These are phyloP conservation scores for Coemansia interrupta DNA, from an alignment of 192 early-diverging fungal genomes.

Conservation along the genomic window DNA sequence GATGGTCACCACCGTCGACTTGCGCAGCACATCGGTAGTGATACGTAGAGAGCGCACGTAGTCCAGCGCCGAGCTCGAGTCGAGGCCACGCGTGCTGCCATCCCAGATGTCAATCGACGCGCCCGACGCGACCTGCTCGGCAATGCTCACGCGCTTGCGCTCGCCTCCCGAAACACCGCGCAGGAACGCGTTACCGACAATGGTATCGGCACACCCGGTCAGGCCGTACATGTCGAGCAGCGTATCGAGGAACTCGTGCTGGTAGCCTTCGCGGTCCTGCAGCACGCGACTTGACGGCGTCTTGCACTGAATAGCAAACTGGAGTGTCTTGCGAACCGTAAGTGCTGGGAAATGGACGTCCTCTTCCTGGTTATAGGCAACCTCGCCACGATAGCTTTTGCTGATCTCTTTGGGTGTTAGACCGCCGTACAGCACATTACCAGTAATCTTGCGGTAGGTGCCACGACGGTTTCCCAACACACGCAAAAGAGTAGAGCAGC, in stretches of 20 bases:
- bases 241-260: constrained; percentile 30
- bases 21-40: constrained; percentile 63
- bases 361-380: constrained; percentile 56
- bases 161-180: constrained; percentile 69
- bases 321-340: constrained; percentile 73
- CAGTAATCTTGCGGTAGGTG: constrained; percentile 56
- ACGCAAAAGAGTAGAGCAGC: constrained; percentile 64
- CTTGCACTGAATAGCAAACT: constrained; percentile 72
- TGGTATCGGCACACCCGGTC: constrained; percentile 52
- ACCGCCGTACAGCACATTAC: constrained; percentile 63
- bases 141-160: constrained; percentile 62
- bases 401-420: constrained; percentile 58
- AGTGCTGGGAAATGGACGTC: constrained; percentile 75
- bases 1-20: constrained; percentile 59
- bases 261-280: constrained; percentile 59
- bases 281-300: constrained; percentile 62
- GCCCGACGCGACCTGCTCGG: constrained; percentile 56
- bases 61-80: constrained; percentile 60
- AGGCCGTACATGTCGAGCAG: constrained; percentile 61
- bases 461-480: constrained; percentile 62
- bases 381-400: constrained; percentile 61
- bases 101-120: constrained; percentile 61
- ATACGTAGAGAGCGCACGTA: constrained; percentile 70
- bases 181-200: constrained; percentile 57
- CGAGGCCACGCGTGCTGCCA: constrained; percentile 60